Base-by-base conservation (phyloP, 1,284 basidiomycete genomes). In the Neonothopanus nambi region DNA sequence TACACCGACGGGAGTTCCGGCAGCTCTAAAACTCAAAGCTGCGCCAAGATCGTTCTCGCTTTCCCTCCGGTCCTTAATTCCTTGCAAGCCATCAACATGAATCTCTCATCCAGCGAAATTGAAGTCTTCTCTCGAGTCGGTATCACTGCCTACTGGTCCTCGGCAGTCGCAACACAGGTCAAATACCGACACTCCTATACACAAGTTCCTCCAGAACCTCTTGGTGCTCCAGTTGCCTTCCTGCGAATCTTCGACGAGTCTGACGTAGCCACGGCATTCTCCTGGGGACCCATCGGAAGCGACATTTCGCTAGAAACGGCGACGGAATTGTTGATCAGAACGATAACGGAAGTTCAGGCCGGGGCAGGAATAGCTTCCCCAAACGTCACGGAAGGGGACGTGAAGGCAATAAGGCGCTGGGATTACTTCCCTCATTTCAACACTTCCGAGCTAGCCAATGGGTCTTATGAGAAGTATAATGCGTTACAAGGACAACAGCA, bases 341-440 rank as follows among this genome's bases (percentile, higher is more conserved):
- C 28, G 15, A 28, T 51, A 37, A 21, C 41, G 11, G 18, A 43
- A 5, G 18, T 20, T 26, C 6, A 23, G 3, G 28, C 37, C 1
- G 41, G 30, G 13, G 20, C 21, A 24, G 12, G n/a, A 5, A 26
- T 26, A 4, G 15, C 44, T n/a, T 38, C 51, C 8, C 23, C 20
- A 3, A 28, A 26, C 15, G 23, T 42, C 3, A 44, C 49, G 9
- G 50, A 46, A 15, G 39, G 30, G 7, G 49, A 56, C 30, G 33
- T 56, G 1, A 51, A 49, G 20, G 23, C 42, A 39, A 42, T 52
- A 15, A 51, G 44, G 12, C 28, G 35, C 17, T 47, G 41, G 40
- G 54, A 56, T 15, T 40, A 56, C 48, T 56, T 56, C 24, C 54
- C 54, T 6, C 42, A 45, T 41, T 41, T 48, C 28, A 33, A 43